Percentiles rank a stretch among this genome's conserved stretches.
phyloP scores from a whole-genome alignment of 441 rosid genomes.

The Isatis lusitanica region DNA sequence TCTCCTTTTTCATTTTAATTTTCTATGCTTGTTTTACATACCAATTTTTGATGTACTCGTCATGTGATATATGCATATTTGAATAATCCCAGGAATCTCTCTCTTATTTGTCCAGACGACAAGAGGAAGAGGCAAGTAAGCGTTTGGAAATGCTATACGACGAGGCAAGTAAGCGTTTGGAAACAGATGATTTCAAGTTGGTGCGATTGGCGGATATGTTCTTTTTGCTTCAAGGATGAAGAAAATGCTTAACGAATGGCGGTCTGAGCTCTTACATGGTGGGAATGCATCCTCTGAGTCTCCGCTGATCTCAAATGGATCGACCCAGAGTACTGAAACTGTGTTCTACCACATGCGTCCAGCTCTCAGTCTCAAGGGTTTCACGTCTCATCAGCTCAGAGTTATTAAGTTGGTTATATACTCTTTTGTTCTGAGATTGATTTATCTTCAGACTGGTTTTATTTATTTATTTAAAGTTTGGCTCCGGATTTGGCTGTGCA shows the following conservation, averaged over 20 bases:
- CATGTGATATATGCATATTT: not conserved
- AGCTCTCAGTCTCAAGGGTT: conserved; percentile 62
- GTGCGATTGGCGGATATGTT: conserved; percentile 56
- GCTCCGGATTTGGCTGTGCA: conserved; percentile 31
- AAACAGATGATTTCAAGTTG: conserved; percentile 43
- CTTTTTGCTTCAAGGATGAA: conserved; percentile 81
- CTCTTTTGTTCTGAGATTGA: not conserved
- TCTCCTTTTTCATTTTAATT: too few species aligned
- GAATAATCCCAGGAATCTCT: conserved; percentile 80
- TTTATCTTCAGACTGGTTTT: not conserved
- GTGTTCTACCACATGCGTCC: conserved; percentile 73
- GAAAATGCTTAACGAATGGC: conserved; percentile 61
- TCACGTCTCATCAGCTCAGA: conserved; percentile 76
- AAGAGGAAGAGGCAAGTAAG: conserved; percentile 59
- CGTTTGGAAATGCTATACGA: conserved; percentile 38
- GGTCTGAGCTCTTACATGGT: conserved; percentile 45
- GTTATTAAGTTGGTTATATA: conserved; percentile 59
- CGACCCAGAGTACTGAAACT: conserved; percentile 49
- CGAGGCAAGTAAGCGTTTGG: conserved; percentile 48
- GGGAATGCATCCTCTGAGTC: conserved; percentile 35
- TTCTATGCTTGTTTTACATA: not conserved
- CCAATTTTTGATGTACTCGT: not conserved
- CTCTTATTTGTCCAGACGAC: conserved; percentile 89
- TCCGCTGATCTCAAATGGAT: conserved; percentile 27
- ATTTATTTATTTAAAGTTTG: not conserved